Conservation (phyloP, 805 yeast genomes). For the Lachancea sp. region DNA sequence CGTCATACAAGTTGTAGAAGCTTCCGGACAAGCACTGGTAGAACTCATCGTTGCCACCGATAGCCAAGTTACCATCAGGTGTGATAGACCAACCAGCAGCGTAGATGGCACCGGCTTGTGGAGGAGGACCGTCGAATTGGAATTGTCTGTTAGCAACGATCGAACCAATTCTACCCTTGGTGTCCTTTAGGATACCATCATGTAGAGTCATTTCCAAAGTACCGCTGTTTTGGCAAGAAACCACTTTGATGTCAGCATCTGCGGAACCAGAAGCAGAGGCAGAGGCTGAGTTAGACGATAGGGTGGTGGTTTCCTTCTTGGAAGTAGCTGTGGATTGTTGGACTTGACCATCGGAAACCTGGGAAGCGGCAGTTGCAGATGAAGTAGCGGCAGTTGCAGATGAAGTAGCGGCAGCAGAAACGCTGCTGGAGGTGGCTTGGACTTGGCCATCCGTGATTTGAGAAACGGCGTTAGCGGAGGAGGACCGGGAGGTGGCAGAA, state of each 20-base stretch:
- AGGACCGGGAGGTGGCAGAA: constrained; percentile 30
- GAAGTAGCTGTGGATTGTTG: constrained; percentile 32
- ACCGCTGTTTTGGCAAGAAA: constrained; percentile 28
- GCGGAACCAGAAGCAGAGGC: constrained; percentile 21
- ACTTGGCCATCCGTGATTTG: constrained; percentile 38
- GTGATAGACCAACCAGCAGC: constrained; percentile 60
- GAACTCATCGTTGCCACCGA: constrained; percentile 51
- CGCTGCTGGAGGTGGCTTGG: constrained; percentile 26
- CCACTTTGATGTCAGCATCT: constrained; percentile 12
- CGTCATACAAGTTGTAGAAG: constrained; percentile 62
- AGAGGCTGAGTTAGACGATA: constrained; percentile 28
- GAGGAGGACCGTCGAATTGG: constrained; percentile 75
- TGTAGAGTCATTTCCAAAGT: constrained; percentile 48
- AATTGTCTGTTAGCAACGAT: constrained; percentile 70
- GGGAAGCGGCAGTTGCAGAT: constrained; percentile 26
- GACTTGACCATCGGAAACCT: constrained; percentile 43
- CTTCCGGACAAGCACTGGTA: constrained; percentile 61
- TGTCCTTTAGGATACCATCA: constrained; percentile 46
- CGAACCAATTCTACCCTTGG: constrained; percentile 58
- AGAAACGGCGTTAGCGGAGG: constrained; percentile 30
- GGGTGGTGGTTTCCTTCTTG: constrained; percentile 19
- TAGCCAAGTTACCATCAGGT: constrained; percentile 49
- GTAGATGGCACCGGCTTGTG: constrained; percentile 62
- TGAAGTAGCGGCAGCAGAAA: neutral
- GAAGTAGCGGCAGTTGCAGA: neutral